phyloP scores from a whole-genome alignment of 352 stramenopile species.

The Pythium sukuiense region DNA sequence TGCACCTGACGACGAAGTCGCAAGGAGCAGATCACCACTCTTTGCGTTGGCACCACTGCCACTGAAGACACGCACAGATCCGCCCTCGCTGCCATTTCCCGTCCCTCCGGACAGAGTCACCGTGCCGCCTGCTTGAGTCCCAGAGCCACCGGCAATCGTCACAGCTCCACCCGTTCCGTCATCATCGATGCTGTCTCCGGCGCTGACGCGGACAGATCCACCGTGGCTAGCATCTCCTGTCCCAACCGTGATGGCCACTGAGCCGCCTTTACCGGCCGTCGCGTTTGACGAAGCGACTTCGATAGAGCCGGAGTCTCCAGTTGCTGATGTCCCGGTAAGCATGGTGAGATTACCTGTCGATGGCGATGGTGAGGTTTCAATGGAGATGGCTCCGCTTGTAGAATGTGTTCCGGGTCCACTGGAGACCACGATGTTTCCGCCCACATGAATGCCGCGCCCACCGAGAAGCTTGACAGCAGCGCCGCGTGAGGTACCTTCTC shows the following conservation, averaged over 20 bases:
- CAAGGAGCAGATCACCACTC: constrained; percentile 4
- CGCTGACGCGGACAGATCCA: constrained; percentile 5
- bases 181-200: constrained; percentile 1
- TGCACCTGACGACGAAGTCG: constrained; percentile 1
- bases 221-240: constrained; percentile 13
- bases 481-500: background rate
- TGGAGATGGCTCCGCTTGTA: background rate
- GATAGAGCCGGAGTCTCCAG: constrained; percentile 2
- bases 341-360: background rate
- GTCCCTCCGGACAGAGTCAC: background rate
- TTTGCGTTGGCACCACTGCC: background rate
- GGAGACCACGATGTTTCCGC: background rate
- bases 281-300: background rate
- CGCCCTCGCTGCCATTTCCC: background rate
- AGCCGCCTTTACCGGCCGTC: constrained; percentile 15
- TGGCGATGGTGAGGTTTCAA: background rate
- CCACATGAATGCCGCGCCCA: background rate
- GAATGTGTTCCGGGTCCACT: constrained; percentile 2
- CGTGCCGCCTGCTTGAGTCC: background rate
- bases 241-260: constrained; percentile 18
- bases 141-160: background rate
- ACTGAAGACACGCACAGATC: background rate
- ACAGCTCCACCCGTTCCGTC: background rate
- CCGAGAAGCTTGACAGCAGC: background rate
- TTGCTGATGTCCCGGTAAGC: background rate